These are phyloP conservation scores for Polytolypa hystricis DNA, from an alignment of 2,329 filamentous ascomycete genomes.

Conservation along the genomic window DNA sequence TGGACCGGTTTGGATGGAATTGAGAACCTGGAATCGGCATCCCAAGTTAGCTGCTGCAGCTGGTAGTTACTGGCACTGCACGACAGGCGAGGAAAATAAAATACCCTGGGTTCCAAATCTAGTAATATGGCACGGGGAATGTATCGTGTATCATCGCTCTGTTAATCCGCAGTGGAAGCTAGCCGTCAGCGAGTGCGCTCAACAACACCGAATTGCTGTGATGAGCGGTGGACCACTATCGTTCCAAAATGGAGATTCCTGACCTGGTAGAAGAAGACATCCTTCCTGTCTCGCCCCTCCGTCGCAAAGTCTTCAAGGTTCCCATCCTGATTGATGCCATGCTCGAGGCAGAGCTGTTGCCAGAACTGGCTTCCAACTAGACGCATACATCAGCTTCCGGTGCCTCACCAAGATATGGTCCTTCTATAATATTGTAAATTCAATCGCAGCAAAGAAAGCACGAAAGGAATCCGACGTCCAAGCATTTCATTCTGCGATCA, in stretches of 20 bases:
- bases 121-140: slow-evolving; percentile 93
- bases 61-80: no score
- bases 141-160: slow-evolving; percentile 97
- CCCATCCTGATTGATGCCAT: slow-evolving; percentile 94
- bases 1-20: slow-evolving; percentile 80
- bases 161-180: slow-evolving; percentile 3
- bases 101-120: slow-evolving; percentile 81
- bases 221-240: neutral
- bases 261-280: slow-evolving; percentile 93
- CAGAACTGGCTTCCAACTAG: slow-evolving; percentile 94
- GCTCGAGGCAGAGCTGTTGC: slow-evolving; percentile 96
- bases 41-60: no score
- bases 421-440: no score
- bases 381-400: slow-evolving; percentile 21
- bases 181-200: slow-evolving; percentile 1
- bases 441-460: no score
- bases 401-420: no score
- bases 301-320: slow-evolving; percentile 97
- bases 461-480: no score
- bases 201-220: neutral
- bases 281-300: slow-evolving; percentile 93
- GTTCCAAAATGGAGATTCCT: slow-evolving; percentile 1
- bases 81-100: no score
- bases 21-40: slow-evolving; percentile 52
- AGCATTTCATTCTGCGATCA: no score